A percentile compares a stretch with the other conserved stretches of the same genome.
Evolutionary conservation across 2,329 filamentous ascomycete genomes (phyloP).

Genomic region (Cladophialophora psammophila): DNA sequence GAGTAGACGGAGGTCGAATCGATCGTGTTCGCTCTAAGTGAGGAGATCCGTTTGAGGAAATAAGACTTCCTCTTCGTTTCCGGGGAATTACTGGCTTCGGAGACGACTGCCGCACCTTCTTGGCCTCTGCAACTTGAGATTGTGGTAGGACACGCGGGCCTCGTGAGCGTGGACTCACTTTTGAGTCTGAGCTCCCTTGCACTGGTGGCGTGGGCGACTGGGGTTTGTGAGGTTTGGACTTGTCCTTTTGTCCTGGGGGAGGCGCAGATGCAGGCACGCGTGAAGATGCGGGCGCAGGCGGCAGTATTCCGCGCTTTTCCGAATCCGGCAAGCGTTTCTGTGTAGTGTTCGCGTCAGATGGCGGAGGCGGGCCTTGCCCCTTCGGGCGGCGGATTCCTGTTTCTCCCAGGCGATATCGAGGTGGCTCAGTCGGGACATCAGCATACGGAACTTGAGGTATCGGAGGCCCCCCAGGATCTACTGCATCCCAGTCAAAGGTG

Average conservation of each 20-base stretch:
- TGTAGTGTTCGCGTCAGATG: background rate
- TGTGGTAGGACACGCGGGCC: background rate
- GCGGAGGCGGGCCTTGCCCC: background rate
- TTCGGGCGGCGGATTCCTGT: constrained; percentile 14
- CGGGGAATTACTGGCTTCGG: constrained; percentile 13
- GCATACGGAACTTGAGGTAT: constrained; percentile 41
- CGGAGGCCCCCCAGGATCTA: constrained; percentile 63
- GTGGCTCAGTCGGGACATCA: constrained; percentile 40
- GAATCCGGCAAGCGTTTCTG: constrained; percentile 29
- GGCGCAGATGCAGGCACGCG: background rate
- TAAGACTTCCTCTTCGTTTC: constrained; percentile 15
- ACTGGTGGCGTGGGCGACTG: background rate
- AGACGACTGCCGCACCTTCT: background rate
- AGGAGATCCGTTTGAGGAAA: background rate
- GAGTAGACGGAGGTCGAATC: constrained; percentile 24
- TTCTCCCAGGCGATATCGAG: constrained; percentile 38
- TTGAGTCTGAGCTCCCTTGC: constrained; percentile 3
- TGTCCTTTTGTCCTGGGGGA: background rate
- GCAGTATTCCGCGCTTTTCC: constrained; percentile 31
- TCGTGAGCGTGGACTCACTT: background rate
- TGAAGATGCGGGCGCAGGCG: constrained; percentile 9
- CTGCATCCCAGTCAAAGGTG: constrained; percentile 67
- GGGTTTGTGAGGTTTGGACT: background rate
- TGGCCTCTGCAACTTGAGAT: background rate
- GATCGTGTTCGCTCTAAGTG: constrained; percentile 4